Base-by-base conservation (phyloP, 495 filamentous ascomycete genomes). In the Niebla homalea region DNA sequence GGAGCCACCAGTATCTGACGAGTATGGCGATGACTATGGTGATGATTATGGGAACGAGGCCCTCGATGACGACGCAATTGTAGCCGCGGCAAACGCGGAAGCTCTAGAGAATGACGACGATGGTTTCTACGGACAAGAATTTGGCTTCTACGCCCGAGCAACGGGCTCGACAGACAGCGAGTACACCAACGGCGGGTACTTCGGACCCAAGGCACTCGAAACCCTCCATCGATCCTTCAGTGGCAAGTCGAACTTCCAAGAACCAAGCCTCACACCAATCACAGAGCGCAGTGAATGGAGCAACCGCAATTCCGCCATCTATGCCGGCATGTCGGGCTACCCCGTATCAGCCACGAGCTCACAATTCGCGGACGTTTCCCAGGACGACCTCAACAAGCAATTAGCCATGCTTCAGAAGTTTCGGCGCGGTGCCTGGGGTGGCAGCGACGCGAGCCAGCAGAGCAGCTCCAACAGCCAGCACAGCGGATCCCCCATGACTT, bases 201-300 rank as follows among this genome's bases (percentile, higher is more conserved):
- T 98, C 57, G 89, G 87, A 6, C 75, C 80, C 11, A 74, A 77
- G 18, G 80, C 77, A 18, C 65, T 70, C 16, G 75, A 78, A 51
- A 73, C 70, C n/a, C 61, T 92, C 32, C 70, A 72, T 32, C 75
- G 86, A n/a, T 79, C 61, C 67, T 69, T 72, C 52, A 88, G 77
- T 58, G 85, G 81, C 36, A 76, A 84, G 3, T 75, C 80, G 32
- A 81, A 81, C 32, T 81, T 84, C 21, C 72, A 84, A 37, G 88
- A 95, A 51, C 92, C 93, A 2, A 94, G 88, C 58, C 69, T 98
- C 25, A 98, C 92, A 2, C 92, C 92, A 5, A 98, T 98, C 54
- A 96, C 89, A 0, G 92, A 98, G 65, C 79, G 90, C 3, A 93
- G 85, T 56, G 92, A 98, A 69, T 94, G 92, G 70, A 92, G 85